Conservation (phyloP, 371 early-diverging fungal genomes). For the Rhizomucor miehei region DNA sequence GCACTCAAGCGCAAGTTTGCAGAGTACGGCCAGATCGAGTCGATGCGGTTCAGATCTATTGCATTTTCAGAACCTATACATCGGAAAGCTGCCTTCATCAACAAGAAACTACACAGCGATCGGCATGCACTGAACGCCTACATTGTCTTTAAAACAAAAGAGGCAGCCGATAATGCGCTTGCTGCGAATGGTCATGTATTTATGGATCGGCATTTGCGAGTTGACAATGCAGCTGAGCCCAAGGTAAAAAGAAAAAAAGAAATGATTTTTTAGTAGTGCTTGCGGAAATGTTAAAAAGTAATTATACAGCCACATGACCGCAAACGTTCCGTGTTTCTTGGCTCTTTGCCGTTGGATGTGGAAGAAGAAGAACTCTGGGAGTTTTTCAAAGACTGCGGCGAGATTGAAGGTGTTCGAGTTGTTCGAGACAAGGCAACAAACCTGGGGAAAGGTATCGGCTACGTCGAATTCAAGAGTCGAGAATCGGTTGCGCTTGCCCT, state of each 20-base stretch:
- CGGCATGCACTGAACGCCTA: slow-evolving; percentile 88
- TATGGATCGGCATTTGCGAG: slow-evolving; percentile 84
- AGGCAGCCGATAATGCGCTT: slow-evolving; percentile 62
- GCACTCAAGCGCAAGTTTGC: slow-evolving; percentile 64
- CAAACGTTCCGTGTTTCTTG: slow-evolving; percentile 88
- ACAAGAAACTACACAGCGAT: slow-evolving; percentile 76
- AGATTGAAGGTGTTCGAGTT: slow-evolving; percentile 82
- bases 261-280: not conserved
- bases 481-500: slow-evolving; percentile 76
- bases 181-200: slow-evolving; percentile 78
- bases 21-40: slow-evolving; percentile 76
- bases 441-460: slow-evolving; percentile 95
- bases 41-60: slow-evolving; percentile 88
- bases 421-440: slow-evolving; percentile 86
- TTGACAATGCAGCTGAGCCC: slow-evolving; percentile 65
- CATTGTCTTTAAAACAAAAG: slow-evolving; percentile 70
- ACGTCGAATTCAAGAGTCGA: slow-evolving; percentile 75
- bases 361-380: slow-evolving; percentile 87
- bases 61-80: slow-evolving; percentile 69
- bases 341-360: slow-evolving; percentile 85
- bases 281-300: not conserved
- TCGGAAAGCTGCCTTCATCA: slow-evolving; percentile 73
- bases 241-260: slow-evolving; percentile 26
- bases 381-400: slow-evolving; percentile 80
- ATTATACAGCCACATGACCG: slow-evolving; percentile 58